Conservation (phyloP, 306 rosid species). For the Trifolium dubium region DNA sequence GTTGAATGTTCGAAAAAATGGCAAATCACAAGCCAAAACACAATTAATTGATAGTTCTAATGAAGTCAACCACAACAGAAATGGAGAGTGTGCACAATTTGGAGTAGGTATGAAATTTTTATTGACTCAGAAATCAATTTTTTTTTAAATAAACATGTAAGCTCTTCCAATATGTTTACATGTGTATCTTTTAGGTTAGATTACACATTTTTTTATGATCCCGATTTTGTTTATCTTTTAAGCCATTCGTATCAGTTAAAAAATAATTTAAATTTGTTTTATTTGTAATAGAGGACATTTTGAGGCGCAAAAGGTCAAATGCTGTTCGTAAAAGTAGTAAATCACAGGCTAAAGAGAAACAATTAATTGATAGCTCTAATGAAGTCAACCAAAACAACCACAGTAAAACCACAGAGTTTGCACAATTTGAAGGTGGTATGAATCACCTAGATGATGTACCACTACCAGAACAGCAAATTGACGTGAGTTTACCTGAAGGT, state of each 20-base stretch:
- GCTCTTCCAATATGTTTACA: not conserved
- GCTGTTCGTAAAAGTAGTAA: slow-evolving; percentile 5
- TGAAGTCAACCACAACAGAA: not conserved
- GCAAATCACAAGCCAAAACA: slow-evolving; percentile 11
- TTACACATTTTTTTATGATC: not conserved
- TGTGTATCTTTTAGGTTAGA: not conserved
- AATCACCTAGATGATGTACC: not conserved
- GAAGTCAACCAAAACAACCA: slow-evolving; percentile 16
- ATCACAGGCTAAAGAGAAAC: not conserved
- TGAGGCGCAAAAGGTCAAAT: not conserved
- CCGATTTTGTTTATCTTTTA: not conserved
- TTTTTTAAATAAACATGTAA: not conserved
- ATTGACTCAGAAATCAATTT: not conserved
- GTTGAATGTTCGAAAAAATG: not conserved
- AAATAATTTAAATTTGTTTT: not conserved
- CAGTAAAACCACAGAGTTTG: not conserved
- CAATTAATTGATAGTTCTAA: slow-evolving; percentile 14
- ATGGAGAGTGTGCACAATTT: not conserved
- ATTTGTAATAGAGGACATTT: not conserved
- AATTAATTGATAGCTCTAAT: slow-evolving; percentile 9
- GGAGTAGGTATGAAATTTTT: slow-evolving; percentile 8
- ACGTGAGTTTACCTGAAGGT: not conserved
- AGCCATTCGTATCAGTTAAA: not conserved
- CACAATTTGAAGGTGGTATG: slow-evolving; percentile 18
- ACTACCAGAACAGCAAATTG: slow-evolving; percentile 1